Conservation (phyloP, 139 green algal species). For the Tetradesmus lagerheimii region DNA sequence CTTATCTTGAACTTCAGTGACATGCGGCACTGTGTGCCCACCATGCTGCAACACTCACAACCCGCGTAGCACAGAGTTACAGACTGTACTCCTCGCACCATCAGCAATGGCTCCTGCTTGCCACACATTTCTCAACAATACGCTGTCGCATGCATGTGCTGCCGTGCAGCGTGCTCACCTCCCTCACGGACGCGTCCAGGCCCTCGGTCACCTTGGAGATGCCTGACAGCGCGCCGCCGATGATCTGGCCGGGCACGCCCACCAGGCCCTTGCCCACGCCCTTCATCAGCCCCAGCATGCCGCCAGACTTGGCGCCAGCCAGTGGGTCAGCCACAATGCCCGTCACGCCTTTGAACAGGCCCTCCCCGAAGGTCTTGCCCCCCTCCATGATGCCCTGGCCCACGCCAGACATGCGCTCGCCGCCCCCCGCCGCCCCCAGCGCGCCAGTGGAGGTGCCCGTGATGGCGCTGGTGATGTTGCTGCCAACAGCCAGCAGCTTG, state of each 20-base stretch:
- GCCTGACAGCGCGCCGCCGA: constrained; percentile 84
- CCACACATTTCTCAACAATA: too few relatives aligned
- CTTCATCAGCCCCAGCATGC: constrained; percentile 73
- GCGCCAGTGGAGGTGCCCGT: constrained; percentile 30
- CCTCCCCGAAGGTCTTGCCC: constrained; percentile 74
- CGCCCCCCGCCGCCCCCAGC: background rate
- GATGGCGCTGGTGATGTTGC: constrained; percentile 55
- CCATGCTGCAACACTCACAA: too few relatives aligned
- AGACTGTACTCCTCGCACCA: too few relatives aligned
- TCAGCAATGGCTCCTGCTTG: too few relatives aligned
- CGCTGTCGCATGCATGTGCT: background rate
- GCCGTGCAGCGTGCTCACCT: constrained; percentile 24
- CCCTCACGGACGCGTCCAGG: constrained; percentile 67
- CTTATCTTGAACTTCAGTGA: too few relatives aligned
- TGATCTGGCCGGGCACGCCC: constrained; percentile 79
- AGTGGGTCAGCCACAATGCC: constrained; percentile 91
- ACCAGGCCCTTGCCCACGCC: constrained; percentile 84
- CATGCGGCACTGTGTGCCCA: too few relatives aligned
- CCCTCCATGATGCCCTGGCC: constrained; percentile 85
- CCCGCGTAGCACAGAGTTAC: too few relatives aligned
- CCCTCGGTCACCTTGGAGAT: constrained; percentile 80
- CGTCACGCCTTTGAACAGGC: constrained; percentile 75
- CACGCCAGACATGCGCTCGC: constrained; percentile 52
- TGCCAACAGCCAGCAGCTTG: constrained; percentile 46
- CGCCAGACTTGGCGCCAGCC: constrained; percentile 78